Conservation (phyloP, 495 filamentous ascomycete genomes). For the Aspergillus haitiensis region DNA sequence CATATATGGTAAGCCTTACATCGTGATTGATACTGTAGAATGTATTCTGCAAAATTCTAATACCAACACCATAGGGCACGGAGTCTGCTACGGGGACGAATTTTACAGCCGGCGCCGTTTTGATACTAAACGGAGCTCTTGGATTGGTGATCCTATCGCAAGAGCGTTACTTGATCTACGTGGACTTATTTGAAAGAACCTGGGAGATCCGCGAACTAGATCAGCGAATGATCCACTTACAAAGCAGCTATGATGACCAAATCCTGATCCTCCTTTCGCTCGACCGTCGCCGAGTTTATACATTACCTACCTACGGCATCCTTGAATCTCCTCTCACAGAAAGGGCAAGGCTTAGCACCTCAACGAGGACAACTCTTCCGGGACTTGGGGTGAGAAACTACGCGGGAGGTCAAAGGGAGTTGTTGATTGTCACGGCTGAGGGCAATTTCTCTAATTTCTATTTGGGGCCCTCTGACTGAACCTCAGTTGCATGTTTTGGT, state of each 20-base stretch:
- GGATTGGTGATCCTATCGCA: slow-evolving; percentile 16
- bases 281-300: background rate
- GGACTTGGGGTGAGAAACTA: background rate
- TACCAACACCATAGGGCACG: background rate
- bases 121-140: background rate
- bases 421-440: background rate
- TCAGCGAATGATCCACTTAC: background rate
- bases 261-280: background rate
- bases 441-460: background rate
- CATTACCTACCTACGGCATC: background rate
- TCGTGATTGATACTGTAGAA: background rate
- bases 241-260: background rate
- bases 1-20: slow-evolving; percentile 11
- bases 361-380: background rate
- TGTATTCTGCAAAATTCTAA: background rate
- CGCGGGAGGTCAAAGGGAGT: background rate
- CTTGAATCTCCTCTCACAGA: background rate
- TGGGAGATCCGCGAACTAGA: background rate
- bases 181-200: background rate
- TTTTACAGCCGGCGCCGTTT: slow-evolving; percentile 12
- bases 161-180: slow-evolving; percentile 2
- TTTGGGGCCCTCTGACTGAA: background rate
- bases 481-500: background rate
- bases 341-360: background rate
- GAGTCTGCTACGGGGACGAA: background rate